Conservation (phyloP, 2,329 filamentous ascomycete genomes). For the Xenosphaeropsis pyriputrescens region DNA sequence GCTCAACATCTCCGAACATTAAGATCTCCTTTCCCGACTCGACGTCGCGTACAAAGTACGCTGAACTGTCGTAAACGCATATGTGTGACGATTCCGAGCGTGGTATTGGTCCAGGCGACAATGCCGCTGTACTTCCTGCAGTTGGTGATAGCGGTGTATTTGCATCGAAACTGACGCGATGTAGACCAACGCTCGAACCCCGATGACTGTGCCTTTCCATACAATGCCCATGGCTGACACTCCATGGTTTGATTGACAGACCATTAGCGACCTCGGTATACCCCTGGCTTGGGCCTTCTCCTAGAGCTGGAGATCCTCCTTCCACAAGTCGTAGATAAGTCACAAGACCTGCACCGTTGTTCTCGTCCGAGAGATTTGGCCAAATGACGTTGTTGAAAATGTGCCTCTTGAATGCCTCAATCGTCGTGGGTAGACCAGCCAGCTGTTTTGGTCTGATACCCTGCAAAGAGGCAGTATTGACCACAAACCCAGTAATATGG, state of each 20-base stretch:
- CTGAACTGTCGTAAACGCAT: conserved; percentile 77
- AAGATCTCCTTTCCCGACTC: conserved; percentile 62
- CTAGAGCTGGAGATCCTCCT: conserved; percentile 73
- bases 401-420: conserved; percentile 80
- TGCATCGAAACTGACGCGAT: not conserved
- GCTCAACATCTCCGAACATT: conserved; percentile 92
- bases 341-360: conserved; percentile 82
- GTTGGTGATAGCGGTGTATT: not conserved
- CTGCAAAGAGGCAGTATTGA: conserved; percentile 81
- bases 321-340: conserved; percentile 83
- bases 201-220: conserved; percentile 59
- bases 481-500: conserved; percentile 79
- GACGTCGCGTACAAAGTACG: conserved; percentile 79
- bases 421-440: conserved; percentile 76
- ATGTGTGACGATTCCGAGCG: conserved; percentile 8
- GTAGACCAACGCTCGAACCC: conserved; percentile 24
- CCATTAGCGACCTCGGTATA: conserved; percentile 85
- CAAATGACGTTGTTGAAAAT: conserved; percentile 98
- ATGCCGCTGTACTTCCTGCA: not conserved
- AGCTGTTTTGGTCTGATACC: conserved; percentile 72
- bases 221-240: conserved; percentile 81
- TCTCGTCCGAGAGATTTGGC: conserved; percentile 94
- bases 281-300: conserved; percentile 63
- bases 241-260: conserved; percentile 75
- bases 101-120: not conserved